Base-by-base conservation (phyloP, 495 filamentous ascomycete species). In the Neurospora sp. region DNA sequence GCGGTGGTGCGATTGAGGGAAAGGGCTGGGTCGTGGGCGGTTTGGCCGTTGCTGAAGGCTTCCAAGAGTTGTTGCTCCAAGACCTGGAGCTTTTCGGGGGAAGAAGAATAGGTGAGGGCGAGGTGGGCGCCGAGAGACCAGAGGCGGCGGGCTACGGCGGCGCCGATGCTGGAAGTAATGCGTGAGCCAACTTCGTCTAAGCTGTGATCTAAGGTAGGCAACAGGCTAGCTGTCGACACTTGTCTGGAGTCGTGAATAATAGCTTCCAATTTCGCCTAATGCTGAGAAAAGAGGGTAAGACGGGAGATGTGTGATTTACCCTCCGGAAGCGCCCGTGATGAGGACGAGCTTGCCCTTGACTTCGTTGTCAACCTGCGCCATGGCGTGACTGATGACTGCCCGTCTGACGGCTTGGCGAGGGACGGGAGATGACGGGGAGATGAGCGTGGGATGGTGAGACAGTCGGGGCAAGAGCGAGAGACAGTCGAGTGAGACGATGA, bases 321-420 rank as follows among this genome's bases (percentile, higher is more conserved):
- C 89, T 78, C 89, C 89, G 39, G 89, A 90, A 74, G 89, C 89
- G 27, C 89, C 89, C 4, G 89, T 91, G 73, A 91, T 85, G 6
- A 91, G 85, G 72, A 87, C 89, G 20, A 91, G 82, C 61, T 87
- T 86, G 74, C 88, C 89, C 22, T 76, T 80, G 71, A 90, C 82
- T 40, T 86, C 83, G 75, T 90, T 89, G 73, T 86, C 79, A 35
- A 81, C 71, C 59, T 44, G 68, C 2, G 77, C 31, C 79, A 81
- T 80, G 65, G 71, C 22, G 37, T 20, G 37, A 31, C 27, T 38
- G 22, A 16, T 18, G 9, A 38, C 40, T 47, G 45, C 37, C 27
- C 0, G 27, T 31, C 27, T 47, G 39, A 37, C 4, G 39, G 20
- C 27, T 31, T 35, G 22, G 53, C 53, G 7, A 65, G 27, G 1